Percentiles rank a stretch among this genome's conserved stretches.
Evolutionary conservation across 116 monocot species (phyloP).

Genomic region (Dioscorea cayenensis): DNA sequence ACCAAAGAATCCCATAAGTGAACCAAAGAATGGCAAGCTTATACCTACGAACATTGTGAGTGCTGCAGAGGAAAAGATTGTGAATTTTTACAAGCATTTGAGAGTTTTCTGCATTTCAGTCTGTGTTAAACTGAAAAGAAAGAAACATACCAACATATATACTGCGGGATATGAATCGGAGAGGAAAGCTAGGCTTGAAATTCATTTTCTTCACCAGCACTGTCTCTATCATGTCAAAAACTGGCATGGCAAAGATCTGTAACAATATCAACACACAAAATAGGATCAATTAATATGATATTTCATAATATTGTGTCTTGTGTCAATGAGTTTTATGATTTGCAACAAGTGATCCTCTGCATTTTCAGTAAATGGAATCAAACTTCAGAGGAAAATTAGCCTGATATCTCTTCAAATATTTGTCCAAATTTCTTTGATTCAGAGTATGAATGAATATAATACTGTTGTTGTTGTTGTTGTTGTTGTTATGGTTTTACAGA

Average conservation of each 20-base stretch:
- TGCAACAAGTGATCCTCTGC: too few species aligned
- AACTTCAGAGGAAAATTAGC: too few species aligned
- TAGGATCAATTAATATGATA: not conserved
- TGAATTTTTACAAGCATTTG: not conserved
- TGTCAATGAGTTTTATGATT: too few species aligned
- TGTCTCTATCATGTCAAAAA: conserved; percentile 49
- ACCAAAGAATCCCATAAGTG: conserved; percentile 28
- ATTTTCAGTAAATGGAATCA: too few species aligned
- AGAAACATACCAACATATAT: conserved; percentile 34
- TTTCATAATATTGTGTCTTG: too few species aligned
- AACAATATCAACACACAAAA: not conserved
- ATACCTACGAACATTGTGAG: conserved; percentile 25
- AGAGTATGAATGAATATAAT: not conserved
- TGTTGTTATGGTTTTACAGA: too few species aligned
- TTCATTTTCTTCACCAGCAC: conserved; percentile 35
- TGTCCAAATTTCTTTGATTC: not conserved
- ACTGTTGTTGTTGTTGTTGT: too few species aligned
- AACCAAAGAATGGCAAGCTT: conserved; percentile 22
- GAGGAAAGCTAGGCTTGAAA: conserved; percentile 12
- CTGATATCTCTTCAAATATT: too few species aligned
- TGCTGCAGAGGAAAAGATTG: conserved; percentile 11
- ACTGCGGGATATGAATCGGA: conserved; percentile 32
- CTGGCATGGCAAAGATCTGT: conserved; percentile 50
- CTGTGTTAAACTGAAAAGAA: not conserved
- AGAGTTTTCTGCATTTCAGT: not conserved